A percentile compares a stretch with the other conserved stretches of the same genome.
These are phyloP conservation scores for Chlorophyllum brunneum DNA, from an alignment of 768 basidiomycete genomes.

Conservation along the genomic window DNA sequence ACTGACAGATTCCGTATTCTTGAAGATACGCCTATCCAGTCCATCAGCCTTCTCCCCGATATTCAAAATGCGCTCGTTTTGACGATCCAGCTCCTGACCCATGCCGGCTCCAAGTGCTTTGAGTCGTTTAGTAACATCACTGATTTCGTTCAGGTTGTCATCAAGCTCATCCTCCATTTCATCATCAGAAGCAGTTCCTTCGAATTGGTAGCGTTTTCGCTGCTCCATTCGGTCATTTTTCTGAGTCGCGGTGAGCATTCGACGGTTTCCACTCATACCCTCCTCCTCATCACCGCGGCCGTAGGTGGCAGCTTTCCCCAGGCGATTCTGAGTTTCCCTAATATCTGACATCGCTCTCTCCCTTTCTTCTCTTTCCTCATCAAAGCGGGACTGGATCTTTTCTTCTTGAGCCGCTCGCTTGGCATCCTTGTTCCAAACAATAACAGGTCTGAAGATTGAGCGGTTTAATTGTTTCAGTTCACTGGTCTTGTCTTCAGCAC, in stretches of 20 bases:
- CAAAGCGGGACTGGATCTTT: constrained; percentile 80
- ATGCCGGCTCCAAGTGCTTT: constrained; percentile 78
- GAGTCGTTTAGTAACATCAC: constrained; percentile 70
- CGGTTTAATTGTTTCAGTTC: constrained; percentile 93
- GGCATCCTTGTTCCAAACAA: constrained; percentile 89
- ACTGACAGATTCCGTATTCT: constrained; percentile 79
- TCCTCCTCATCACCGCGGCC: constrained; percentile 48
- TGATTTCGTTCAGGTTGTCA: constrained; percentile 84
- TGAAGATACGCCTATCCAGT: constrained; percentile 72
- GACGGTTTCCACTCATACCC: constrained; percentile 36
- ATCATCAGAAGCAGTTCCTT: constrained; percentile 86
- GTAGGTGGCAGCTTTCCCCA: constrained; percentile 71
- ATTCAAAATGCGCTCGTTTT: constrained; percentile 75
- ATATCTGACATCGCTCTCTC: constrained; percentile 86
- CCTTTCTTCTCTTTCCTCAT: constrained; percentile 79
- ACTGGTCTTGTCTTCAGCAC: constrained; percentile 90
- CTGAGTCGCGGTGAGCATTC: constrained; percentile 48
- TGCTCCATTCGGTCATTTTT: constrained; percentile 58
- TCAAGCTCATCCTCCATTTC: constrained; percentile 95
- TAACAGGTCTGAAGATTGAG: constrained; percentile 90
- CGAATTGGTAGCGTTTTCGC: constrained; percentile 86
- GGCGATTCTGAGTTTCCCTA: constrained; percentile 80
- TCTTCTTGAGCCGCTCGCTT: constrained; percentile 87
- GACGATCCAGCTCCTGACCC: constrained; percentile 84
- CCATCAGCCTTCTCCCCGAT: constrained; percentile 76